phyloP scores from a whole-genome alignment of 2,329 filamentous ascomycete species.

The Aspergillus sp. region DNA sequence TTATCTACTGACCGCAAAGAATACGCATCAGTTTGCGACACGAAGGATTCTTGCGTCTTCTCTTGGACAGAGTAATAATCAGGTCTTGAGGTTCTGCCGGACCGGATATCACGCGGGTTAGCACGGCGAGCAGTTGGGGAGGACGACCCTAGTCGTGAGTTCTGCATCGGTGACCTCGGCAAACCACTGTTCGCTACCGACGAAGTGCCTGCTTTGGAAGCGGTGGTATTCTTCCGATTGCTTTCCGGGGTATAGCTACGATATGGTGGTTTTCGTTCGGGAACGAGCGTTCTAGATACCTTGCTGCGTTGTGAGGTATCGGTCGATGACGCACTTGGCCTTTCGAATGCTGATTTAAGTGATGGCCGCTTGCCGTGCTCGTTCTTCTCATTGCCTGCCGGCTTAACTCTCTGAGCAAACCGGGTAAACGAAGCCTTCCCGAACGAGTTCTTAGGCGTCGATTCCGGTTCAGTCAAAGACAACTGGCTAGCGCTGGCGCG shows the following conservation, averaged over 20 bases:
- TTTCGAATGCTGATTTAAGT: conserved; percentile 17
- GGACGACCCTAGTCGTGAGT: conserved; percentile 18
- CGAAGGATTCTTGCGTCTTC: conserved; percentile 37
- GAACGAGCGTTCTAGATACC: conserved; percentile 15
- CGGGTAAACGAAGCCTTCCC: conserved; percentile 29
- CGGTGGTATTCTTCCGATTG: conserved; percentile 7
- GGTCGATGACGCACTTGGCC: conserved; percentile 6
- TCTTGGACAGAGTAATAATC: conserved; percentile 38
- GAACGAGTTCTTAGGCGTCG: conserved; percentile 19
- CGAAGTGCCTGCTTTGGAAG: conserved; percentile 5
- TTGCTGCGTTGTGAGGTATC: conserved; percentile 14
- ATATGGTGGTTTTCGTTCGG: conserved; percentile 15
- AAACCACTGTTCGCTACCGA: conserved; percentile 28
- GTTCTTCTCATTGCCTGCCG: conserved; percentile 23
- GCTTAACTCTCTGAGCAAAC: conserved; percentile 34
- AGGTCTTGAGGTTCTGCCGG: conserved; percentile 18
- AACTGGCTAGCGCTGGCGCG: conserved; percentile 9
- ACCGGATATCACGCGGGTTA: conserved; percentile 13
- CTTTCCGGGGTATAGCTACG: background rate
- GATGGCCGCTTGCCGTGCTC: conserved; percentile 19
- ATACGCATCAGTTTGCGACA: conserved; percentile 43
- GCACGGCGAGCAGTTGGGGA: conserved; percentile 17
- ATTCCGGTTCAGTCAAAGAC: conserved; percentile 19
- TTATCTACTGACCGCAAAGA: conserved; percentile 34
- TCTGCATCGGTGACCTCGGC: conserved; percentile 26